Evolutionary conservation across 2,329 filamentous ascomycete species (phyloP).

Genomic region (Capronia coronata): DNA sequence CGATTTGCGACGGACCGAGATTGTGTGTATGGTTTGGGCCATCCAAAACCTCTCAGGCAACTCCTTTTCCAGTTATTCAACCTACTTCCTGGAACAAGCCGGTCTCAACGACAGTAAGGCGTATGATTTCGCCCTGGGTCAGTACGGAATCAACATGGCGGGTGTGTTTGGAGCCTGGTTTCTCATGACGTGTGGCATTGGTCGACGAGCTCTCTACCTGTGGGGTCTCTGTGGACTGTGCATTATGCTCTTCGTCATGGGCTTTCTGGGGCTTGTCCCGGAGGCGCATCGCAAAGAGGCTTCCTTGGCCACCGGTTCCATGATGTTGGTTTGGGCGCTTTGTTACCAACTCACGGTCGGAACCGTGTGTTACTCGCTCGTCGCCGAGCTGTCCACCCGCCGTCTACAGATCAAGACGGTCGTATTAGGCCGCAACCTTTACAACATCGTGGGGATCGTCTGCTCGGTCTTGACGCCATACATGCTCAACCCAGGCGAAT

Average conservation of each 20-base stretch:
- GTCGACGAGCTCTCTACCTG: conserved; percentile 69
- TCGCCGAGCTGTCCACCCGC: conserved; percentile 74
- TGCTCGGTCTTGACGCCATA: conserved; percentile 78
- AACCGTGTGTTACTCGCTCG: conserved; percentile 82
- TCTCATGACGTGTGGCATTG: conserved; percentile 67
- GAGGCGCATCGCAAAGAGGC: conserved; percentile 52
- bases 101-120: conserved; percentile 36
- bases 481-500: conserved; percentile 76
- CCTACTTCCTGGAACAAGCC: conserved; percentile 38
- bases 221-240: conserved; percentile 68
- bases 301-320: conserved; percentile 71
- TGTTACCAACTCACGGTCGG: conserved; percentile 83
- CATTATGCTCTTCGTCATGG: conserved; percentile 72
- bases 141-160: conserved; percentile 45
- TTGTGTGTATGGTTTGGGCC: conserved; percentile 59
- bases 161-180: conserved; percentile 78
- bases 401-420: conserved; percentile 87
- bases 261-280: conserved; percentile 72
- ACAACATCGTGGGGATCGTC: conserved; percentile 76
- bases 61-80: conserved; percentile 59
- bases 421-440: conserved; percentile 72
- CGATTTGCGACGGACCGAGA: conserved; percentile 71
- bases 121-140: conserved; percentile 38
- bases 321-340: conserved; percentile 78
- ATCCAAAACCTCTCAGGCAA: conserved; percentile 60